Evolutionary conservation across 2,329 filamentous ascomycete species (phyloP), one percentile per base, ranked within the genome.

Genomic region (Ophiosphaerella korrae): DNA sequence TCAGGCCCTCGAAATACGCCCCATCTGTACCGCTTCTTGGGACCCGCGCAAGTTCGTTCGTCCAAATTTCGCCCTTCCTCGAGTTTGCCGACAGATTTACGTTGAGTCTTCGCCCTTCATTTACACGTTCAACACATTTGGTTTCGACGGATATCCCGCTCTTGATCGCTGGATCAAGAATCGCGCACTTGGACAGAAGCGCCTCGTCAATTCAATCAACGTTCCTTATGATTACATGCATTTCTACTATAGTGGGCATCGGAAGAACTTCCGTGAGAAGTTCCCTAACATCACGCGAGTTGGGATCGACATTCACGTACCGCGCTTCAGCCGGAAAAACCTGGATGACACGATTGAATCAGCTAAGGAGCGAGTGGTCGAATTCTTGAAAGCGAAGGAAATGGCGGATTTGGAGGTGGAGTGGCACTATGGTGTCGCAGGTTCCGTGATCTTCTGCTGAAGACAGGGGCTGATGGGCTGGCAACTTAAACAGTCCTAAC

Each of bases 61-160:
- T 11, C 42, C 50, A 2, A 43, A 24, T 3, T 58, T 52, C 18
- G 32, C 24, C 2, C 33, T 56, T 6, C 55, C 37, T 1, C 14
- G 29, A 12, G 55, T 52, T n/a, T 54, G 57, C 29, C 52, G 55
- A 6, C 57, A 60, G 14, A 43, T 52, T 7, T 54, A 60, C 32
- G 48, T 42, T 2, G 57, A 60, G 26, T 32, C 52, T 12, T 31
- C 50, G 9, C 29, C 49, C 11, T 46, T 56, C 35, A 29, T 53
- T 5, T 60, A 58, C 34, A 42, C 29, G 7, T 36, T 50, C 11
- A 54, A 54, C 31, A 57, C 41, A 1, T 54, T 59, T 37, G 16
- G 37, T 3, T 57, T 57, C 34, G 14, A 34, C 9, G n/a, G 13
- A 12, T 29, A 31, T 8, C 5, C 18, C 3, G 26, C 39, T 0